Conservation (phyloP, 345 rosid genomes). For the Melaleuca quinquenervia region DNA sequence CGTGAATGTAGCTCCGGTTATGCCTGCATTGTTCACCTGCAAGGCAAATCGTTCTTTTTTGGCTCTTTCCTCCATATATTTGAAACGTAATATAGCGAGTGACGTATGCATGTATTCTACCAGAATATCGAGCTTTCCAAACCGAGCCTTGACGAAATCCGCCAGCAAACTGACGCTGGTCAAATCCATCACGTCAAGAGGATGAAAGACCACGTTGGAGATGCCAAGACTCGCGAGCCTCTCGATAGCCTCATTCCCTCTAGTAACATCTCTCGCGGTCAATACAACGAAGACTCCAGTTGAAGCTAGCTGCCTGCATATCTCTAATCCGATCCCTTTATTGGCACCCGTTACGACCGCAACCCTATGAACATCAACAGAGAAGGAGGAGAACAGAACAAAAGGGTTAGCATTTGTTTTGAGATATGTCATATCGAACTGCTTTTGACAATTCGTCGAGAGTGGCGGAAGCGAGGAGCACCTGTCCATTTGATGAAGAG, state of each 20-base stretch:
- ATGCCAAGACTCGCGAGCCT: neutral
- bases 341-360: slow-evolving; percentile 13
- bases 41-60: neutral
- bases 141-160: neutral
- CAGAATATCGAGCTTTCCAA: slow-evolving; percentile 2
- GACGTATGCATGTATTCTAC: neutral
- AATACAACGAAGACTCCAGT: slow-evolving; percentile 4
- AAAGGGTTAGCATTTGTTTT: neutral
- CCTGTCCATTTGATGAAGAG: neutral
- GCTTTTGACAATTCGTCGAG: neutral
- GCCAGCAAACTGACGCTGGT: neutral
- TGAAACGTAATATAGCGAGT: neutral
- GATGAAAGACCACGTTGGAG: slow-evolving; percentile 2
- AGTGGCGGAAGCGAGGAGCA: neutral
- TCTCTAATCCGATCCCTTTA: slow-evolving; percentile 14
- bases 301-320: slow-evolving; percentile 5
- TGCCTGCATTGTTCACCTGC: slow-evolving; percentile 5
- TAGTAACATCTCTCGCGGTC: slow-evolving; percentile 2
- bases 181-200: neutral
- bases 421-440: neutral
- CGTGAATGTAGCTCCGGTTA: neutral
- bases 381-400: neutral
- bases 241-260: neutral
- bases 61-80: neutral
- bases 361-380: neutral